phyloP scores from a whole-genome alignment of 2,329 filamentous ascomycete species.

The Byssothecium circinans region DNA sequence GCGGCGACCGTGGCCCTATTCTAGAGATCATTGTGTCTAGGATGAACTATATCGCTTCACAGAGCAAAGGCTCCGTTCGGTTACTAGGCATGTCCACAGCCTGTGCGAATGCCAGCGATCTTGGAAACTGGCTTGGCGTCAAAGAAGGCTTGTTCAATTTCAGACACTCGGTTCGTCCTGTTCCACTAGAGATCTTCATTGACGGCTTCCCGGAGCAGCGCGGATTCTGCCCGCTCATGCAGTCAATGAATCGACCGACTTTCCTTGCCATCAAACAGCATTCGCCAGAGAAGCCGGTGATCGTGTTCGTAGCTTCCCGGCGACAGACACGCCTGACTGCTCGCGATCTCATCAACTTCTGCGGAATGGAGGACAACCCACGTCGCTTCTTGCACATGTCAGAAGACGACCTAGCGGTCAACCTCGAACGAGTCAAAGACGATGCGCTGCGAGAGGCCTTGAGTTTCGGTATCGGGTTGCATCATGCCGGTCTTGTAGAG shows the following conservation, averaged over 20 bases:
- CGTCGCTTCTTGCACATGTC: conserved; percentile 90
- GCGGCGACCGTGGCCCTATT: conserved; percentile 94
- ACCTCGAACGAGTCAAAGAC: conserved; percentile 89
- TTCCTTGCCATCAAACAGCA: conserved; percentile 97
- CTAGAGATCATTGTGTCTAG: conserved; percentile 89
- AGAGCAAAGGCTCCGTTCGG: conserved; percentile 85
- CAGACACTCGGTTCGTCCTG: conserved; percentile 91
- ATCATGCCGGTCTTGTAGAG: conserved; percentile 95
- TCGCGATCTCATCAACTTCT: conserved; percentile 94
- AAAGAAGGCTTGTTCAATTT: conserved; percentile 97
- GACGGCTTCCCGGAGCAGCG: conserved; percentile 95
- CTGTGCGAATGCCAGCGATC: conserved; percentile 90
- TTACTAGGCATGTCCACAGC: conserved; percentile 99
- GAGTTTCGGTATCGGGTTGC: conserved; percentile 93
- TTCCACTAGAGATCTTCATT: conserved; percentile 94
- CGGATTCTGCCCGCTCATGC: conserved; percentile 96
- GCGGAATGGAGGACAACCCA: conserved; percentile 97
- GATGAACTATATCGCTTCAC: conserved; percentile 98
- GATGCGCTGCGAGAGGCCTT: conserved; percentile 91
- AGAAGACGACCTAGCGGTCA: conserved; percentile 87
- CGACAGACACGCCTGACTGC: conserved; percentile 93
- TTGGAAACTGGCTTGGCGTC: conserved; percentile 95
- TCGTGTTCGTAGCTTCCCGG: conserved; percentile 95
- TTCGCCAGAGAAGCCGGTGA: conserved; percentile 94
- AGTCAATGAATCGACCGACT: conserved; percentile 97